phyloP scores from a whole-genome alignment of 768 basidiomycete genomes.

The Asterophora lycoperdoides region DNA sequence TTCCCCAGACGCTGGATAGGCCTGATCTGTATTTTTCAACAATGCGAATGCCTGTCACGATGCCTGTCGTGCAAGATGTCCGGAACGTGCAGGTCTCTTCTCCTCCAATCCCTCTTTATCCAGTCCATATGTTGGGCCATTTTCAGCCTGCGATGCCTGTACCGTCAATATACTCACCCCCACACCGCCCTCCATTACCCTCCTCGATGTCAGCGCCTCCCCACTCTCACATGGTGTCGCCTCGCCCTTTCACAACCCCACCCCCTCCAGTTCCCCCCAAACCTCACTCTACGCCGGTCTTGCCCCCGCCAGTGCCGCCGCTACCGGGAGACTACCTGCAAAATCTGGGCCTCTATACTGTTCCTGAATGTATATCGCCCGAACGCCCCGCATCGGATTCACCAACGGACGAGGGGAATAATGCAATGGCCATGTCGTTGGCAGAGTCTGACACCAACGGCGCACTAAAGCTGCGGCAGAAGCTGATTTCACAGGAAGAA shows the following conservation, averaged over 20 bases:
- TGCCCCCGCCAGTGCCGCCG: neutral
- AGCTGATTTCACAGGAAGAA: constrained; percentile 48
- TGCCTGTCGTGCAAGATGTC: constrained; percentile 16
- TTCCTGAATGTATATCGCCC: constrained; percentile 1
- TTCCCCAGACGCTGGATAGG: constrained; percentile 18
- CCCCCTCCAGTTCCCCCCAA: constrained; percentile 43
- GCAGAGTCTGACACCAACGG: constrained; percentile 43
- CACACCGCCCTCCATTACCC: constrained; percentile 25
- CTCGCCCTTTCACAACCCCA: constrained; percentile 19
- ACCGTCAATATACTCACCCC: constrained; percentile 13
- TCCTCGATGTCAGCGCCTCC: constrained; percentile 1
- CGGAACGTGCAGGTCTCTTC: constrained; percentile 8
- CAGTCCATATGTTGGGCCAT: constrained; percentile 26
- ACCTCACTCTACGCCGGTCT: constrained; percentile 18
- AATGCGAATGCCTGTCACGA: constrained; percentile 14
- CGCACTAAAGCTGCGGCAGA: constrained; percentile 28
- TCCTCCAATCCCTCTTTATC: constrained; percentile 27
- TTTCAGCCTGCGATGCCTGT: constrained; percentile 21
- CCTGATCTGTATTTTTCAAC: constrained; percentile 22
- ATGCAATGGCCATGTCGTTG: constrained; percentile 44
- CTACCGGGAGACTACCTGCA: neutral
- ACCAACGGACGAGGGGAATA: constrained; percentile 33
- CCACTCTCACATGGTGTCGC: neutral
- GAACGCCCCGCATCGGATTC: constrained; percentile 17
- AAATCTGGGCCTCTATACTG: neutral